These are phyloP conservation scores for Fusarium illudens DNA, from an alignment of 2,329 filamentous ascomycete genomes.

Conservation along the genomic window DNA sequence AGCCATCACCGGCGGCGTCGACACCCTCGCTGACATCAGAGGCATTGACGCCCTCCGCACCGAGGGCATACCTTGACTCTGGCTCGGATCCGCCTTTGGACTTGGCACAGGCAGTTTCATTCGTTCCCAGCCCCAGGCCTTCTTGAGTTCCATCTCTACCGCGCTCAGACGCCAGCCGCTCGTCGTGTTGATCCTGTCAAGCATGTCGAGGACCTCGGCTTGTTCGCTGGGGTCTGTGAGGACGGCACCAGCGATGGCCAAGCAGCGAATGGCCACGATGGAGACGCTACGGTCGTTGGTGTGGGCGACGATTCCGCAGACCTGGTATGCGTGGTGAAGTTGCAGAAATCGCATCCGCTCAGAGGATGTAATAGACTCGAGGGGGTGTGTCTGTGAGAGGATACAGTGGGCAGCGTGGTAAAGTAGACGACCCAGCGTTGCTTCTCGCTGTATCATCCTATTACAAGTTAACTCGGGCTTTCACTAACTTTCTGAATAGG, in stretches of 20 bases:
- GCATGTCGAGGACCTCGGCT: slow-evolving; percentile 79
- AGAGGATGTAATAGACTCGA: slow-evolving; percentile 64
- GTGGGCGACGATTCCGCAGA: slow-evolving; percentile 90
- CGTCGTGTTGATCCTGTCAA: slow-evolving; percentile 77
- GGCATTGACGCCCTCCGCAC: slow-evolving; percentile 18
- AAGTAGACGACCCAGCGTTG: slow-evolving; percentile 83
- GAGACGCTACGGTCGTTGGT: slow-evolving; percentile 82
- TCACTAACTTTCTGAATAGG: background rate
- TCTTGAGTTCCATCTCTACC: slow-evolving; percentile 76
- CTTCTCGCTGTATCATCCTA: slow-evolving; percentile 83
- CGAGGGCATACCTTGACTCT: slow-evolving; percentile 4
- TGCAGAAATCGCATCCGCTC: slow-evolving; percentile 76
- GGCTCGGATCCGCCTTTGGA: slow-evolving; percentile 13
- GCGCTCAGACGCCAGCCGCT: slow-evolving; percentile 82
- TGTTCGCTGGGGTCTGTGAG: slow-evolving; percentile 76
- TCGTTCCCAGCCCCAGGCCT: slow-evolving; percentile 76
- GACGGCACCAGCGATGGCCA: slow-evolving; percentile 79
- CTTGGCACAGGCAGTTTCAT: slow-evolving; percentile 16
- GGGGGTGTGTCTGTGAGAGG: slow-evolving; percentile 80
- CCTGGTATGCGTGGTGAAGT: slow-evolving; percentile 79
- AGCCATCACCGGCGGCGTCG: slow-evolving; percentile 40
- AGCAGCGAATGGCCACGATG: slow-evolving; percentile 79
- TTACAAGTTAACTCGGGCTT: background rate
- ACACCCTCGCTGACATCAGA: slow-evolving; percentile 23
- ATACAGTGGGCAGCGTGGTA: slow-evolving; percentile 89